Base-by-base conservation (phyloP, 2,329 filamentous ascomycete species). In the Annulohypoxylon truncatum region DNA sequence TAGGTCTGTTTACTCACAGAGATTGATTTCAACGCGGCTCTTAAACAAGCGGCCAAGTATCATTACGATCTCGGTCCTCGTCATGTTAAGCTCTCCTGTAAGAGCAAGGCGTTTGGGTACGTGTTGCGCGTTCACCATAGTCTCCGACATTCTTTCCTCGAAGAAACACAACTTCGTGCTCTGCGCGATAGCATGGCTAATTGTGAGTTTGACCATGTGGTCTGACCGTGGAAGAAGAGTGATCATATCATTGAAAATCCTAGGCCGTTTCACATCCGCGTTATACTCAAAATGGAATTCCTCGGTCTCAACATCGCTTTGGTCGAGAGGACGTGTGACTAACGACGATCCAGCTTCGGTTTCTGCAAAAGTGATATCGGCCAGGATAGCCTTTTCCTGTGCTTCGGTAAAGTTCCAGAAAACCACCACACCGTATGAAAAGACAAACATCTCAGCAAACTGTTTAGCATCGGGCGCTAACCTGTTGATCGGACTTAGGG, bases 231-330 rank as follows among this genome's bases (percentile, higher is more conserved):
- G 96, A 68, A 96, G 87, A 46, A 99, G 83, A 0, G 96, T 99
- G 74, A 99, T 98, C 96, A 99, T 99, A 79, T 99, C 96, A 80
- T 99, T 98, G 82, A 96, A 99, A 28, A 99, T 92, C 61, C 96
- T 88, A 3, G 96, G 96, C 52, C 94, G 88, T 67, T 94, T 91
- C 31, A 96, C 93, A 62, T 93, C 87, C 0, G 89, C 87, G 73
- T 93, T 97, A 82, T 99, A 99, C 79, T 98, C 94, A 76, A 99
- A 99, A 77, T 99, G 95, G 74, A 99, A 97, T 76, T 98, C 95
- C 77, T 99, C 96, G 48, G 94, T 99, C 81, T 99, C 96, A 72
- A 96, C 97, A 76, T 98, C 94, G 70, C 91, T 90, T 78, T 97
- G 93, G 60, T 92, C 89, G 20, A 97, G 83, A 0, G 94, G 93